Evolutionary conservation across 495 filamentous ascomycete genomes (phyloP).

Genomic region (Daldinia childiae): DNA sequence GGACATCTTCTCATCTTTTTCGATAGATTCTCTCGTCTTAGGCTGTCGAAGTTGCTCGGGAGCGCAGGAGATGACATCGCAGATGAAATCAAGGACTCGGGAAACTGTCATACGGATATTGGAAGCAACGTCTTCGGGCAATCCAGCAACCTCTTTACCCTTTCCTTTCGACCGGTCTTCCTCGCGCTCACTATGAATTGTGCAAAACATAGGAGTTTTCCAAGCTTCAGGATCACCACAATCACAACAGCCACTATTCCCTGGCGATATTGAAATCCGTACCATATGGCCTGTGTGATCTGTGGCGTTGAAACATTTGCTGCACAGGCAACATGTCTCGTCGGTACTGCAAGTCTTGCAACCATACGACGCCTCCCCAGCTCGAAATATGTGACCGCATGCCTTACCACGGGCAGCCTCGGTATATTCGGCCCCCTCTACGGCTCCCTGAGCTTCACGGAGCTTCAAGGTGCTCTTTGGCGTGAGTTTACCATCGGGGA

Average conservation of each 20-base stretch:
- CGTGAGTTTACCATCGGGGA: slow-evolving; percentile 72
- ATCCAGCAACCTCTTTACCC: slow-evolving; percentile 60
- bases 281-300: slow-evolving; percentile 96
- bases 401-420: slow-evolving; percentile 89
- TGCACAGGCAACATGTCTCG: slow-evolving; percentile 86
- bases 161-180: slow-evolving; percentile 69
- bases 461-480: slow-evolving; percentile 75
- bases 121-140: slow-evolving; percentile 77
- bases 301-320: slow-evolving; percentile 92
- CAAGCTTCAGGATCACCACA: slow-evolving; percentile 96
- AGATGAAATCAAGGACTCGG: slow-evolving; percentile 88
- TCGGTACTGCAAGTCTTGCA: slow-evolving; percentile 93
- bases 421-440: slow-evolving; percentile 94
- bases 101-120: slow-evolving; percentile 85
- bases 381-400: slow-evolving; percentile 97
- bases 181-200: slow-evolving; percentile 81
- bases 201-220: slow-evolving; percentile 86
- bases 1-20: slow-evolving; percentile 81
- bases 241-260: slow-evolving; percentile 95
- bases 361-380: slow-evolving; percentile 89
- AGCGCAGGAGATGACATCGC: slow-evolving; percentile 96
- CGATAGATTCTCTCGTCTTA: slow-evolving; percentile 82
- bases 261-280: slow-evolving; percentile 81
- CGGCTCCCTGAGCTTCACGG: slow-evolving; percentile 84
- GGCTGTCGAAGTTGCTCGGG: slow-evolving; percentile 90